A percentile compares a stretch with the other conserved stretches of the same genome.
phyloP scores from a whole-genome alignment of 108 stramenopile genomes.

The Nannochloropsis oceanica region DNA sequence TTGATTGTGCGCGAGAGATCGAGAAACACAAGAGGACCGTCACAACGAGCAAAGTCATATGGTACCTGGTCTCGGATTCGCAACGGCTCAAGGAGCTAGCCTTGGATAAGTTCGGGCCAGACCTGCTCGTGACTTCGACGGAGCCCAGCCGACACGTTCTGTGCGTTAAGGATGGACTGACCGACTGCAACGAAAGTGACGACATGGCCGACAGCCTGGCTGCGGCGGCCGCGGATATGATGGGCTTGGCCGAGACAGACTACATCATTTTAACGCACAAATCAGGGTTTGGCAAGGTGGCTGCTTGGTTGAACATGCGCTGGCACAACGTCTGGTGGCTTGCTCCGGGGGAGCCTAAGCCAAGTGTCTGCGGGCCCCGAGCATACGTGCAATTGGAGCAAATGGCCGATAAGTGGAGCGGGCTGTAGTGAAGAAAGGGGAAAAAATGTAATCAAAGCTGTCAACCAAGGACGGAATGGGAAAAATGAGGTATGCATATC shows the following conservation, averaged over 20 bases:
- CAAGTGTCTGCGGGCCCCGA: not conserved
- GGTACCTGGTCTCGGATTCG: not conserved
- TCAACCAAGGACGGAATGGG: no score
- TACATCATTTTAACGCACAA: not conserved
- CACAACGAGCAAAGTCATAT: not conserved
- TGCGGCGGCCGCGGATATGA: not conserved
- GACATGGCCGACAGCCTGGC: not conserved
- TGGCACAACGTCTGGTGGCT: not conserved
- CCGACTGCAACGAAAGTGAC: not conserved
- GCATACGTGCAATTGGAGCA: not conserved
- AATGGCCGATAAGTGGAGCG: not conserved
- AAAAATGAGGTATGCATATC: no score
- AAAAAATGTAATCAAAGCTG: no score
- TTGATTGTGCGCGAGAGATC: not conserved
- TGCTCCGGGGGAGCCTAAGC: not conserved
- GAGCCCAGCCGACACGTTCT: not conserved
- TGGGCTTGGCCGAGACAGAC: not conserved
- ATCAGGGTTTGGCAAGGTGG: not conserved
- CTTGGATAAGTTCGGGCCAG: not conserved
- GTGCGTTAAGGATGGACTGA: not conserved
- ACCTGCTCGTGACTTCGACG: not conserved
- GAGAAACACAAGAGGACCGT: not conserved
- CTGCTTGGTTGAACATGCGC: not conserved
- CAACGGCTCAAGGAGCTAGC: not conserved
- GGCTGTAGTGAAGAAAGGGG: not conserved